Evolutionary conservation across 495 filamentous ascomycete genomes (phyloP), one percentile per base, ranked within the genome.

Genomic region (Pyronema domesticum): DNA sequence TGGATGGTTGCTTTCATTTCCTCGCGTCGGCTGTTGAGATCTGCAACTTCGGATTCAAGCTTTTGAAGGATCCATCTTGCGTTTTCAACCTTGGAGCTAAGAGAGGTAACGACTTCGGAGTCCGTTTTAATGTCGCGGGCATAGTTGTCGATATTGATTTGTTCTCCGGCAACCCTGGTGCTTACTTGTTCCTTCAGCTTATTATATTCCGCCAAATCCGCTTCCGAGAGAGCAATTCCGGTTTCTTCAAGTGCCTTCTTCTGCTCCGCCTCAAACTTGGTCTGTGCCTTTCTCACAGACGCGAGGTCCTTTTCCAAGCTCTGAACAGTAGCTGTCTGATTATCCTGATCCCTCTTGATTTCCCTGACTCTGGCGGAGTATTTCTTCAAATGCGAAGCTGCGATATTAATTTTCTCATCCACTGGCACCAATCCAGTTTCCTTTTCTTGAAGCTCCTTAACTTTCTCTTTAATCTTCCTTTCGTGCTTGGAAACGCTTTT

Each of bases 341-440:
- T 70, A 51, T 87, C 83, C 5, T 80, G 78, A 60, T 93, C 85
- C 65, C 86, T 85, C 33, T 72, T 71, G 39, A 94, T 79, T 34
- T 81, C 77, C 1, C 74, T 72, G 44, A 89, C 79, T 49, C 81
- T 76, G 19, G 73, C 78, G 36, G 77, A 72, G 56, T 79, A 79
- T 34, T 74, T 77, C 47, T 79, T 76, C 23, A 85, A 73, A 46
- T 87, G 82, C 46, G 75, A 76, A 37, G 71, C 78, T 3, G 85
- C 85, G 54, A 91, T 81, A n/a, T 80, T 74, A 47, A 96, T 81
- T 70, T 96, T 96, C 68, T 95, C 89, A 42, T 93, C 82, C 53
- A 95, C 79, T 0, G 91, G 91, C 6, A 96, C 80, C 13, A 96
- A 73, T 10, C 75, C 79, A 66, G 86, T 94, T 62, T 91, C 80